Conservation (phyloP, 2,329 filamentous ascomycete species). For the Talaromyces sp. region DNA sequence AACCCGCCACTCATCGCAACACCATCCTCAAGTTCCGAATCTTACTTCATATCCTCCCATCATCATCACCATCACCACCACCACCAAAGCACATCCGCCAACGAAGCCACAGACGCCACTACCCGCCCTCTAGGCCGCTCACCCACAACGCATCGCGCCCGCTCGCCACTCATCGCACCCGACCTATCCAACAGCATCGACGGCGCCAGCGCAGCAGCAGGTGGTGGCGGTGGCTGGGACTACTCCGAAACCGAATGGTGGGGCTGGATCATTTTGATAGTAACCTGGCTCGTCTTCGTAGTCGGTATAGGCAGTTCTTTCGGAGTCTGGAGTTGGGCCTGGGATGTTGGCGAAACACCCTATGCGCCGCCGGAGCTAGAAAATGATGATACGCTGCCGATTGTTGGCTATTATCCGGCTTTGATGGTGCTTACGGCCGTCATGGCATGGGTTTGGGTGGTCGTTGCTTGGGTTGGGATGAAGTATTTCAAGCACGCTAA, state of each 20-base stretch:
- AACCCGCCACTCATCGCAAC: conserved; percentile 27
- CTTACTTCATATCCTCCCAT: conserved; percentile 51
- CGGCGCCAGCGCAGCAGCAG: conserved; percentile 19
- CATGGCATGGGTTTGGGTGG: conserved; percentile 99
- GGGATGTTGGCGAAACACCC: conserved; percentile 94
- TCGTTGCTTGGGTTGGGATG: conserved; percentile 97
- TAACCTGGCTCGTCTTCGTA: conserved; percentile 95
- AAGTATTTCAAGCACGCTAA: conserved; percentile 98
- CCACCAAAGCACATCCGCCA: not conserved
- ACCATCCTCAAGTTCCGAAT: conserved; percentile 57
- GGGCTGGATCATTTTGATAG: conserved; percentile 88
- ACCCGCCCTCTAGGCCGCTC: not conserved
- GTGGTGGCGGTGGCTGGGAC: conserved; percentile 60
- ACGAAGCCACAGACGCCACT: conserved; percentile 24
- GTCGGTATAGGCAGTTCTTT: conserved; percentile 94
- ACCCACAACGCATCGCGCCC: conserved; percentile 27
- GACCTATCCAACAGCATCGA: not conserved
- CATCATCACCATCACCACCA: not conserved
- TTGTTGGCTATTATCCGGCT: conserved; percentile 94
- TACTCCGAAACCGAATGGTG: conserved; percentile 96
- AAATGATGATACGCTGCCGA: conserved; percentile 88
- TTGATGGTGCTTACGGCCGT: conserved; percentile 87
- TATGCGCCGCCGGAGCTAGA: conserved; percentile 93
- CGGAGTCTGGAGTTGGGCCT: conserved; percentile 96
- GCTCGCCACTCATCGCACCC: conserved; percentile 36